Conservation (phyloP, 202 grass and related monocot species). For the Musa balbisiana region DNA sequence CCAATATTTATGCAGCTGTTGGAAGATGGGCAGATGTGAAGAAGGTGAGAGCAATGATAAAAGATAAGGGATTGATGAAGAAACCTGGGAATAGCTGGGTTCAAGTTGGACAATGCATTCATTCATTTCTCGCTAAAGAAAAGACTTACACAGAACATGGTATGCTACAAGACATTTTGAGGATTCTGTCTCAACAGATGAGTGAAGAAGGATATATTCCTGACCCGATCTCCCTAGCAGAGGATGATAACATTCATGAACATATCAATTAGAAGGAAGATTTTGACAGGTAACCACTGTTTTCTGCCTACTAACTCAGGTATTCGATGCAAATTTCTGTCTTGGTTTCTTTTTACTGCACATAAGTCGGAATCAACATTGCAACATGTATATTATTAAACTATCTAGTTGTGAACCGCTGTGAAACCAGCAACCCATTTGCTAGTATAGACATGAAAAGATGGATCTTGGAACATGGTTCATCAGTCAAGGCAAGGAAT, state of each 20-base stretch:
- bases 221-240: neutral
- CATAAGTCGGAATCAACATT: neutral
- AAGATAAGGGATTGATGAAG: conserved; percentile 44
- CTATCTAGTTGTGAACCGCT: too few relatives aligned
- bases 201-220: neutral
- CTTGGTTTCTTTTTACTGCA: neutral
- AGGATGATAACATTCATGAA: neutral
- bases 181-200: neutral
- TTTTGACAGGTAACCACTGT: neutral
- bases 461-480: too few relatives aligned
- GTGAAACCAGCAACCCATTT: too few relatives aligned
- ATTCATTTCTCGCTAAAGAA: conserved; percentile 10
- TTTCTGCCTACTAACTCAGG: neutral
- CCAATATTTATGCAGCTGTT: conserved; percentile 59
- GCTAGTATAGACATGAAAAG: too few relatives aligned
- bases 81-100: conserved; percentile 34
- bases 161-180: neutral
- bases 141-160: neutral
- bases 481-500: too few relatives aligned
- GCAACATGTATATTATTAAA: too few relatives aligned
- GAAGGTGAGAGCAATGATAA: conserved; percentile 46
- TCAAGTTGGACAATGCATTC: neutral
- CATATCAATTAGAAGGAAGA: neutral
- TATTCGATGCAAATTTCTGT: neutral
- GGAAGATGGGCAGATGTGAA: conserved; percentile 52